Evolutionary conservation across 2,329 filamentous ascomycete genomes (phyloP).

Genomic region (Aspergillus brunneoviolaceus): DNA sequence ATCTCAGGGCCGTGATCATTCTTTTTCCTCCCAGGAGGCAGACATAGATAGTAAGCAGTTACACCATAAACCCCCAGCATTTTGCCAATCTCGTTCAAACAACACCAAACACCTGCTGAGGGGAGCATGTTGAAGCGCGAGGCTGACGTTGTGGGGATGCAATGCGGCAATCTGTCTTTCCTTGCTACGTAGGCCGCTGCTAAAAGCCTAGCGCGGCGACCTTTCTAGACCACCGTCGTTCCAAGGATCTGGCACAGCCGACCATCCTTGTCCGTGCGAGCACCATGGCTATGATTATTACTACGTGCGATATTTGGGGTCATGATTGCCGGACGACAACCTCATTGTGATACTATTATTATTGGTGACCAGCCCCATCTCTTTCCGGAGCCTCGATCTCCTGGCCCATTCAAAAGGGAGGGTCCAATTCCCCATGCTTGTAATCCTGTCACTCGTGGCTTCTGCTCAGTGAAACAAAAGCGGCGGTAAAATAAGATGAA

Average conservation of each 20-base stretch:
- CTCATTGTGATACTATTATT: constrained; percentile 10
- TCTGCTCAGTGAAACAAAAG: background rate
- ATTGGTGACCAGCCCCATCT: background rate
- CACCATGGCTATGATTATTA: constrained; percentile 8
- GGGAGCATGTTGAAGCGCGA: constrained; percentile 2
- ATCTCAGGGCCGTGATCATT: background rate
- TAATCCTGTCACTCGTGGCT: background rate
- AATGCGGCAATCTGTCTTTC: background rate
- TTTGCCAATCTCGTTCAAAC: no score
- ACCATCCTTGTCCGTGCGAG: constrained; percentile 13
- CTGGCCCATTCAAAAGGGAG: background rate
- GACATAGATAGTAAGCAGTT: no score
- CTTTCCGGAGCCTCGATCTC: background rate
- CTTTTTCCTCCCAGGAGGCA: no score
- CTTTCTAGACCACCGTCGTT: constrained; percentile 21
- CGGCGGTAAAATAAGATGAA: background rate
- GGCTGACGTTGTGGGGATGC: constrained; percentile 10
- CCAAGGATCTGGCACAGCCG: constrained; percentile 18
- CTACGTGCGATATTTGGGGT: background rate
- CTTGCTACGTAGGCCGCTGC: background rate
- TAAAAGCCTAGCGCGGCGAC: constrained; percentile 10
- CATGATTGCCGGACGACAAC: background rate
- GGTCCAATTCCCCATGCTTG: background rate
- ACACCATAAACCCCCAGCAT: no score
- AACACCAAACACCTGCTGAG: background rate